Evolutionary conservation across 805 yeast genomes (phyloP).

Genomic region (Wickerhamiella qilinensis): DNA sequence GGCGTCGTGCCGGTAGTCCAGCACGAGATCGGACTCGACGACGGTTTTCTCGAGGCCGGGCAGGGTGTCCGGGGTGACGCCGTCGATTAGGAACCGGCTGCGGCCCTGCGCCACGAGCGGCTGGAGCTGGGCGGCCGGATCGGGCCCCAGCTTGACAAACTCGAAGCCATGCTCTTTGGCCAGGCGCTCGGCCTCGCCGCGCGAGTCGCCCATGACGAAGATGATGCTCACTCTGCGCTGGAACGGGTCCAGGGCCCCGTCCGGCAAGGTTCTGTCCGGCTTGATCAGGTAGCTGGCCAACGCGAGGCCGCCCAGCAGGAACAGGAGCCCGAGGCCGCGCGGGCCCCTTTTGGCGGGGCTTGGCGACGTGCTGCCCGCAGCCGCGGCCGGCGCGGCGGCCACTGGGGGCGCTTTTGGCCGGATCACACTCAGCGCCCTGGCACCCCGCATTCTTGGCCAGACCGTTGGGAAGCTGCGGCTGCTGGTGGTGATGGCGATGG

Average conservation of each 20-base stretch:
- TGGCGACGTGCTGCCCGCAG: not conserved
- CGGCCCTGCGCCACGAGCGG: constrained; percentile 9
- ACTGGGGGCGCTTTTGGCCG: not conserved
- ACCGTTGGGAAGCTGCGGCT: too few species aligned
- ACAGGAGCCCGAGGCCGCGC: constrained; percentile 1
- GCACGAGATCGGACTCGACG: constrained; percentile 13
- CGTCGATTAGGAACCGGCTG: constrained; percentile 12
- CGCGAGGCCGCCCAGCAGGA: constrained; percentile 13
- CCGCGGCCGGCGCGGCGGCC: not conserved
- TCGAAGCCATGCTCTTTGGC: constrained; percentile 8
- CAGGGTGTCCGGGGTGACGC: constrained; percentile 5
- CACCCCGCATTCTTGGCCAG: not conserved
- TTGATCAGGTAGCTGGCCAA: constrained; percentile 11
- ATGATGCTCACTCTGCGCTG: constrained; percentile 13
- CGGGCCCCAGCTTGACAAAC: constrained; percentile 4
- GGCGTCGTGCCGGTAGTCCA: constrained; percentile 6
- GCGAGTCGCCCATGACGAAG: constrained; percentile 12
- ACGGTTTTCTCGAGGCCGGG: constrained; percentile 7
- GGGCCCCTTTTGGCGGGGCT: too few species aligned
- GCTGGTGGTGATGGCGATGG: too few species aligned
- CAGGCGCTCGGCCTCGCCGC: constrained; percentile 4
- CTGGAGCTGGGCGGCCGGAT: constrained; percentile 4
- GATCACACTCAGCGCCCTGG: not conserved
- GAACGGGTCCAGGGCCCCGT: constrained; percentile 13
- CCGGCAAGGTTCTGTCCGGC: constrained; percentile 11